Evolutionary conservation across 2,329 filamentous ascomycete genomes (phyloP).

Genomic region (Polychaeton citri): DNA sequence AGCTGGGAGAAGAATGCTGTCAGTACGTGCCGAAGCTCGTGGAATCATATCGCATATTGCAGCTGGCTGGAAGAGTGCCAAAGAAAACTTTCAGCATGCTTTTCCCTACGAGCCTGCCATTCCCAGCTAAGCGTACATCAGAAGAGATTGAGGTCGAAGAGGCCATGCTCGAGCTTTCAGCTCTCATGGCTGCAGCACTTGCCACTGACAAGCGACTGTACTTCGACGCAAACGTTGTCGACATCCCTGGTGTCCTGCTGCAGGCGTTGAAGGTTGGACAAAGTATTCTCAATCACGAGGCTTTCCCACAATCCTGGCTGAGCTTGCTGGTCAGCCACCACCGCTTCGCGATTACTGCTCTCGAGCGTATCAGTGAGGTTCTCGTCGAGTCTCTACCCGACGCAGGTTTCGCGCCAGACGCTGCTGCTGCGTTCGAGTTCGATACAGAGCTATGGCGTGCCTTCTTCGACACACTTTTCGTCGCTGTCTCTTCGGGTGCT

Average conservation of each 20-base stretch:
- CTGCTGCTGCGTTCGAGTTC: constrained; percentile 42
- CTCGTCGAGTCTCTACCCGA: constrained; percentile 72
- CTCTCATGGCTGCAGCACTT: constrained; percentile 57
- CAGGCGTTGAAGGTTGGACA: constrained; percentile 73
- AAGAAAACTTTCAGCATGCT: constrained; percentile 62
- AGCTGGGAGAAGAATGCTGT: constrained; percentile 67
- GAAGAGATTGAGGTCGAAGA: constrained; percentile 49
- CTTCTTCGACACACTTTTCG: constrained; percentile 81
- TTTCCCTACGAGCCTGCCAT: constrained; percentile 83
- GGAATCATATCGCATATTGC: constrained; percentile 72
- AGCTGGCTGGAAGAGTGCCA: constrained; percentile 46
- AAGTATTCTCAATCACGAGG: constrained; percentile 77
- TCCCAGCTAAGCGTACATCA: constrained; percentile 58
- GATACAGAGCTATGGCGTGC: constrained; percentile 88
- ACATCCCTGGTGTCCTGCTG: constrained; percentile 61
- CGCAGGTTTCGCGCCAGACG: constrained; percentile 68
- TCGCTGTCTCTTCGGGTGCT: constrained; percentile 76
- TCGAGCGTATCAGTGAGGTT: constrained; percentile 70
- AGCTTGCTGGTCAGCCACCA: constrained; percentile 61
- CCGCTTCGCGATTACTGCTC: constrained; percentile 62
- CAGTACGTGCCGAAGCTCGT: constrained; percentile 86
- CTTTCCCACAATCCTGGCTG: constrained; percentile 80
- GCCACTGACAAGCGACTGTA: constrained; percentile 16
- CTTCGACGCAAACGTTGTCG: constrained; percentile 38
- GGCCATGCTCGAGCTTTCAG: constrained; percentile 74